Conservation (phyloP, 352 stramenopile genomes). For the Pythium biforme region DNA sequence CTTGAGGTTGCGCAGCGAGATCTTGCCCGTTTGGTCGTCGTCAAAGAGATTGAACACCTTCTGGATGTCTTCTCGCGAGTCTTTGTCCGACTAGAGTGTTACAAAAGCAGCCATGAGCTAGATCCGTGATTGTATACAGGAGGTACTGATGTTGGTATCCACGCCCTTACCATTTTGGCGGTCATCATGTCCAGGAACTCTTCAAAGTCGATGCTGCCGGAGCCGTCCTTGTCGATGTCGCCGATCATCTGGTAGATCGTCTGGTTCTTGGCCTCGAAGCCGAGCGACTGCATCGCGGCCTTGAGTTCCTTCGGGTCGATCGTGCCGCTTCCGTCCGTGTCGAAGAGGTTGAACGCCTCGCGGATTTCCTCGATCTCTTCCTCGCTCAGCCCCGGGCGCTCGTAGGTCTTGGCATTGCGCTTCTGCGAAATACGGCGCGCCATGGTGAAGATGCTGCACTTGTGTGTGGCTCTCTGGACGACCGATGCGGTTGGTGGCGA, state of each 20-base stretch:
- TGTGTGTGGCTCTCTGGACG: neutral
- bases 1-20: conserved; percentile 97
- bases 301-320: conserved; percentile 98
- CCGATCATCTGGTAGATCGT: conserved; percentile 98
- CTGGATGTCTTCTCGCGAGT: conserved; percentile 96
- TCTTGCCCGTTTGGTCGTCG: conserved; percentile 97
- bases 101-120: no score
- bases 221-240: conserved; percentile 96
- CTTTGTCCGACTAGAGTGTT: conserved; percentile 84
- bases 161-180: conserved; percentile 91
- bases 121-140: no score
- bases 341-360: conserved; percentile 97
- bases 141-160: no score
- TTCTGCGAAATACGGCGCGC: conserved; percentile 76
- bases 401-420: conserved; percentile 90
- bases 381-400: conserved; percentile 86
- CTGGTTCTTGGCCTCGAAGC: conserved; percentile 97
- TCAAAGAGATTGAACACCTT: conserved; percentile 98
- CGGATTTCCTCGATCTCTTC: conserved; percentile 96
- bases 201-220: conserved; percentile 95
- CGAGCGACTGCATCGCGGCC: conserved; percentile 95
- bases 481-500: neutral
- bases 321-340: conserved; percentile 95
- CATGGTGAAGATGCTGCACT: conserved; percentile 28
- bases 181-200: conserved; percentile 98